Evolutionary conservation across 768 basidiomycete species (phyloP), one percentile per base, ranked within the genome.

Genomic region (Suillus lakei): DNA sequence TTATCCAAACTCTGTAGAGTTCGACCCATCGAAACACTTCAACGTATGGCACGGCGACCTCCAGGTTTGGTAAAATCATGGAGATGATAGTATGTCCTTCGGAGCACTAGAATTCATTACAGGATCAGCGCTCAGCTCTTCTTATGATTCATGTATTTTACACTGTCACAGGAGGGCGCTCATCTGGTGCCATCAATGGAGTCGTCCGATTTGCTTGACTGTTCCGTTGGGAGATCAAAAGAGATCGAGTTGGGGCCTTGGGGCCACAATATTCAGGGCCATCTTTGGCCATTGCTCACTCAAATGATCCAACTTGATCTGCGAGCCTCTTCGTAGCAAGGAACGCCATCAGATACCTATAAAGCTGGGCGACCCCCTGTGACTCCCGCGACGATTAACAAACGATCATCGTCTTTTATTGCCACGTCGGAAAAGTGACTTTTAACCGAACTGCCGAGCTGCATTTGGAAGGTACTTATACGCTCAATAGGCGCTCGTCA

Each of bases 331-430:
- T n/a, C 9, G 16, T 15, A 39, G 18, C 8, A 59, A 59, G 58
- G 58, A 30, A 41, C 39, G 39, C 58, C 58, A 59, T 59, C 58
- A 59, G 56, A 58, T 56, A 38, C 34, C 54, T 13, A 36, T 53
- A 38, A 58, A 21, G 13, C 39, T 41, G 26, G 26, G 21, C 6
- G 16, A 30, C 58, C 56, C 28, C 58, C 38, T 39, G 56, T 54
- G 21, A 54, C 32, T 54, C 10, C 53, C 53, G 53, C 53, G 53
- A 54, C 53, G 53, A 32, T 53, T 18, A 53, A 53, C 51, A 30
- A 30, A 30, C 56, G 9, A 59, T 26, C 26, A 41, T 6, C 16
- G 18, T 59, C 39, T 59, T 16, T 26, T 55, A 55, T n/a, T 56
- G 56, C 39, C 56, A 41, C 26, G 39, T 59, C 38, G 21, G 12